Evolutionary conservation across 2,329 filamentous ascomycete species (phyloP), one percentile per base, ranked within the genome.

Genomic region (Aspergillus calidoustus): DNA sequence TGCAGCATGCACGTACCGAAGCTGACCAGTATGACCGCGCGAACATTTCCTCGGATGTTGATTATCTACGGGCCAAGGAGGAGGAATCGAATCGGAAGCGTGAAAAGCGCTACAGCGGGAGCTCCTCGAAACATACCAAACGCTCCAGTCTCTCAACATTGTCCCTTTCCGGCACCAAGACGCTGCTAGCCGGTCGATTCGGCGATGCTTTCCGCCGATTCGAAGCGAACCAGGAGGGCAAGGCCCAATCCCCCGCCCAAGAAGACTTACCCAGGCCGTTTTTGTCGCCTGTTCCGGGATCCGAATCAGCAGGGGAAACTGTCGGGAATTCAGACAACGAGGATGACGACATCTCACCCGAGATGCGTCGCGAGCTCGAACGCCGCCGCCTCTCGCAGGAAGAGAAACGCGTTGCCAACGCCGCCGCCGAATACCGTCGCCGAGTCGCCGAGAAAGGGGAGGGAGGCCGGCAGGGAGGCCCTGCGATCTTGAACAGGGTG

Each of bases 181-280:
- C 87, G 60, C 87, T 96, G 43, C 82, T 97, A n/a, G 89, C 89
- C 5, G 91, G 93, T 25, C 92, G 90, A 68, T 97, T 98, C 74
- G 92, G 93, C 0, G 93, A 97, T 70, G 93, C 94, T 3, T 97
- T 98, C 79, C 92, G 94, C 72, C 86, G 91, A 6, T 98, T 98
- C 68, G 95, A 99, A 75, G 85, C 82, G 62, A 77, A 76, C 62
- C 70, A 69, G 47, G 72, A 77, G 13, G 62, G 67, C 52, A 76
- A 76, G 50, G 66, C 70, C 38, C 72, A 71, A 25, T 75, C 72
- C 2, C 71, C 75, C 7, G 76, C 83, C 77, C 68, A 78, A 2
- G 80, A 82, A 50, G 77, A 79, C 41, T 71, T 69, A n/a, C 77
- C 80, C 53, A 74, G 73, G 65, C 70, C 78, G 17, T 73, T 90